Conservation (phyloP, 106 monocot genomes). For the Gastrodia elata region DNA sequence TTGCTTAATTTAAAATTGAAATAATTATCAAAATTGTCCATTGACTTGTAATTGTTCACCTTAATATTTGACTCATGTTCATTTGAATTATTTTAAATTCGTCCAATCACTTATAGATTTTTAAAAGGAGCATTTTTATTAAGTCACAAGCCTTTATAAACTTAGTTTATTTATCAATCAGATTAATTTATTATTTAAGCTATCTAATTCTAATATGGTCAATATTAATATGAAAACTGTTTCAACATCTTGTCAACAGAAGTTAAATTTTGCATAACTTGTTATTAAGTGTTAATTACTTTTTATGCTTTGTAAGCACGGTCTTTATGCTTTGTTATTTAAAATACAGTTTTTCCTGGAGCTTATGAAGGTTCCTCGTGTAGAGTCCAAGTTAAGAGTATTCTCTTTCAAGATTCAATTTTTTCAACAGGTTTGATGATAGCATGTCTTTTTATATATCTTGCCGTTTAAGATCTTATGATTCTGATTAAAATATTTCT, state of each 20-base stretch:
- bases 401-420: conserved; percentile 14
- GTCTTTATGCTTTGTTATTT: neutral
- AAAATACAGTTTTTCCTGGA: conserved; percentile 10
- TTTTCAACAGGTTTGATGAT: neutral
- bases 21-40: no score
- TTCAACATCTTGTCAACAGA: no score
- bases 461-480: neutral
- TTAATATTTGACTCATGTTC: no score
- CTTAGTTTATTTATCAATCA: neutral
- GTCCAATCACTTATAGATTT: no score
- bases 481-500: neutral
- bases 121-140: neutral
- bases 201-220: neutral
- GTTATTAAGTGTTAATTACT: neutral
- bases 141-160: neutral
- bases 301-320: neutral
- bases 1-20: neutral
- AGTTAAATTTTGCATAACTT: neutral
- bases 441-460: neutral
- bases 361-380: conserved; percentile 9
- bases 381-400: conserved; percentile 10
- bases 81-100: no score
- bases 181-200: neutral
- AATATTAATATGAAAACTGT: neutral
- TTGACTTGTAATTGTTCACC: no score